These are phyloP conservation scores for Colletotrichum sp. DNA, from an alignment of 2,329 filamentous ascomycete species.

Conservation along the genomic window DNA sequence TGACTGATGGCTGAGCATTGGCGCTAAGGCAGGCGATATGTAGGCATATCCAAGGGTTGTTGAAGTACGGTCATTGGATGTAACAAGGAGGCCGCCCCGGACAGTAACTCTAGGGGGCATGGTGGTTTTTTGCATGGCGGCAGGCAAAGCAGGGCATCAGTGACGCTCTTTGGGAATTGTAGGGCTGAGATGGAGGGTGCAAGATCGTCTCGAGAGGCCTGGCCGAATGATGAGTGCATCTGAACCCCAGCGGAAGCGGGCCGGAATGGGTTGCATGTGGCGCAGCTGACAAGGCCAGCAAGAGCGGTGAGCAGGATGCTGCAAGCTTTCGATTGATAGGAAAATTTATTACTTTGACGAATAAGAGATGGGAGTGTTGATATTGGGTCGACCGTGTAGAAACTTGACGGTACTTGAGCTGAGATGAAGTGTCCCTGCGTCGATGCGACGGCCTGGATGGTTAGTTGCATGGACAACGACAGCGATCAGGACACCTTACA, in stretches of 20 bases:
- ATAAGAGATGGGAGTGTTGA: neutral
- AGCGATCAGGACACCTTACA: neutral
- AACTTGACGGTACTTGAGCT: neutral
- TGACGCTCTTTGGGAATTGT: neutral
- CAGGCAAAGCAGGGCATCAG: neutral
- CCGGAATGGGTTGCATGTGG: slow-evolving; percentile 7
- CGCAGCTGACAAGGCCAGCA: slow-evolving; percentile 13
- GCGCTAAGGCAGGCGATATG: slow-evolving; percentile 9
- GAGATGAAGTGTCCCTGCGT: neutral
- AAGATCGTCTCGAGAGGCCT: neutral
- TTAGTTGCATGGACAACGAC: neutral
- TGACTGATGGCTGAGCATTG: slow-evolving; percentile 9
- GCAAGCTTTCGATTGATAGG: neutral
- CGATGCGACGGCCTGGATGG: neutral
- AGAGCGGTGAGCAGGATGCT: slow-evolving; percentile 16
- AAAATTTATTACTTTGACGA: neutral
- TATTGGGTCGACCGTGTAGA: neutral
- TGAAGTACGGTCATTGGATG: neutral
- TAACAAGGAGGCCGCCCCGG: slow-evolving; percentile 4
- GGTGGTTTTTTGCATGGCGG: neutral
- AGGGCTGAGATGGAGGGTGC: slow-evolving; percentile 19
- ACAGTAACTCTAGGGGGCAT: neutral
- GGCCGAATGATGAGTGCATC: neutral
- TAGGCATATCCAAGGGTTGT: neutral
- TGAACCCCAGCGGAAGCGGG: slow-evolving; percentile 10